Evolutionary conservation across 148 eudicot genomes (phyloP), one percentile per base, ranked within the genome.

Genomic region (Vaccinium macrocarpon): DNA sequence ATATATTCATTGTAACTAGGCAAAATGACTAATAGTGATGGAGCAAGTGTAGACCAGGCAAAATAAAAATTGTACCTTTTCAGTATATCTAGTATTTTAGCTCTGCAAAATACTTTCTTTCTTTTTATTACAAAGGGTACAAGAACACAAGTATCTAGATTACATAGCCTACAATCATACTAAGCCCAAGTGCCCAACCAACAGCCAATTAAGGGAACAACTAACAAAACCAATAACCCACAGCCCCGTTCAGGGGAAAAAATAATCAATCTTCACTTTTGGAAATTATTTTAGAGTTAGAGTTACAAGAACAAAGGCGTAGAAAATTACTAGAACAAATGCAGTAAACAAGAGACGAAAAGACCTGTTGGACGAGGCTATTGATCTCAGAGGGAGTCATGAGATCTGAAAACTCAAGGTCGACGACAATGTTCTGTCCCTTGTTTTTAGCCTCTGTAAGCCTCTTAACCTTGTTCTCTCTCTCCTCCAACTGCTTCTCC

Each of bases 341-440:
- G 12, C 71, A 13, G 3, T 53, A 23, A 10, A 61, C 23, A 35
- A 25, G 25, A 68, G 55, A 61, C 2, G 23, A 61, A 61, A 61
- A 38, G 25, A 96, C 98, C 98, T 96, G 99, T 77, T 96, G 93
- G 87, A 90, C 92, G 83, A 96, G 97, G 85, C 97, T 96, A 84
- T 88, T 85, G 50, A 96, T 88, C 82, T 96, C 93, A 50, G 80
- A 14, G 55, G 92, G 85, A 55, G 91, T 89, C 99, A 96, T 96
- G 61, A 94, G 94, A 68, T 92, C 77, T 0, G 91, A 79, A 56
- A 96, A 95, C 48, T 96, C 94, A 64, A 96, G 93, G 81, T 96
- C 99, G 68, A 96, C 79, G 8, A 96, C 94, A 38, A 96, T 84
- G 52, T 90, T 93, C 86, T 95, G 99, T 0, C 97, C 98, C 55